Evolutionary conservation across 352 stramenopile species (phyloP).

Genomic region (Globisporangium canariense): DNA sequence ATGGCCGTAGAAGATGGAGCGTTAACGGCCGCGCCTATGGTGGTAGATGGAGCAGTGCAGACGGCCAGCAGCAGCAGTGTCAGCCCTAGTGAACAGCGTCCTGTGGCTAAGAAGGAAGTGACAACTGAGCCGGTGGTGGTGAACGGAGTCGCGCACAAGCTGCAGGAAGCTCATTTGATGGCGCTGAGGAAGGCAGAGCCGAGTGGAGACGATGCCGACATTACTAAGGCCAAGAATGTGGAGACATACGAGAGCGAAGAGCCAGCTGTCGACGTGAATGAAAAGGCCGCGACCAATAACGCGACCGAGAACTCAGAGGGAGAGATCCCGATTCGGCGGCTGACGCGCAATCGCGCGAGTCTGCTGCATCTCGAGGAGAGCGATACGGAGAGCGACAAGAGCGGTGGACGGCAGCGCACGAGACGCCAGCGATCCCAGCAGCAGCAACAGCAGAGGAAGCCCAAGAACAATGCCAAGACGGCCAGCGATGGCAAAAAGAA

Average conservation of each 20-base stretch:
- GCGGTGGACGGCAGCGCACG: slow-evolving; percentile 2
- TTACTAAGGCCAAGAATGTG: too few species aligned
- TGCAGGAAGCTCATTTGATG: background rate
- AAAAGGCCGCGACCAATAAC: background rate
- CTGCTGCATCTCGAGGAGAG: slow-evolving; percentile 9
- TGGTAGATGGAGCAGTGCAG: background rate
- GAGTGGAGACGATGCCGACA: background rate
- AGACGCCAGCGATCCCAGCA: slow-evolving; percentile 5
- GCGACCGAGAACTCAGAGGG: slow-evolving; percentile 1
- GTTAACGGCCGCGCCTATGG: too few species aligned
- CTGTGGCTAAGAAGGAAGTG: background rate
- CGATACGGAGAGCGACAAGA: slow-evolving; percentile 15
- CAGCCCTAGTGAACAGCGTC: background rate
- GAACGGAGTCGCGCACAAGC: background rate
- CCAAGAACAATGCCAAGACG: background rate
- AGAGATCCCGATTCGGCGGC: slow-evolving; percentile 1
- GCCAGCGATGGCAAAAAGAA: slow-evolving; percentile 1
- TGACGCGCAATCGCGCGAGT: slow-evolving; percentile 3
- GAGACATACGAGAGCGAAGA: background rate
- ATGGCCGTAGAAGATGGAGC: too few species aligned
- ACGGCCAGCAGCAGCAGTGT: background rate
- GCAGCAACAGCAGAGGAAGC: background rate
- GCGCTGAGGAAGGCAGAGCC: background rate
- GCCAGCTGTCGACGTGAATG: background rate
- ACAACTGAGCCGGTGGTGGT: background rate